A percentile compares a stretch with the other conserved stretches of the same genome.
Evolutionary conservation across 768 basidiomycete species (phyloP).

Genomic region (Lactarius akahatsu): DNA sequence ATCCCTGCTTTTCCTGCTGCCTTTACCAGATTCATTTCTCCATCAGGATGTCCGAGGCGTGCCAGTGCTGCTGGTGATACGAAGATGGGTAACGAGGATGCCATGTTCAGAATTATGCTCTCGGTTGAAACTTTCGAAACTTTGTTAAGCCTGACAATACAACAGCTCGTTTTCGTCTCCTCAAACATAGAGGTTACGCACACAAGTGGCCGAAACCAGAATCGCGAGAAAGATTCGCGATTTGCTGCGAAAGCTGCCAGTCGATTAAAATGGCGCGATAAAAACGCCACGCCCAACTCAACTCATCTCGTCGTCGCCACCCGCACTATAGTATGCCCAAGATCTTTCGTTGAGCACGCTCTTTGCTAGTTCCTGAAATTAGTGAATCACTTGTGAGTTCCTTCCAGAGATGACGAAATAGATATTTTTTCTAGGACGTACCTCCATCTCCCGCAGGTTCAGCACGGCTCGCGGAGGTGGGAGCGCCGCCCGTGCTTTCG

Average conservation of each 20-base stretch:
- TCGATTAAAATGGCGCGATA: slow-evolving; percentile 18
- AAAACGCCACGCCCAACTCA: background rate
- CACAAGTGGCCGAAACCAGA: slow-evolving; percentile 91
- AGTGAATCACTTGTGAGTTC: background rate
- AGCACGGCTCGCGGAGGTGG: slow-evolving; percentile 33
- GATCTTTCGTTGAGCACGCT: slow-evolving; percentile 33
- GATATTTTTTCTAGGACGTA: slow-evolving; percentile 2
- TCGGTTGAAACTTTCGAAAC: slow-evolving; percentile 31
- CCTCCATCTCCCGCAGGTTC: slow-evolving; percentile 36
- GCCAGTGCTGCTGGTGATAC: slow-evolving; percentile 44
- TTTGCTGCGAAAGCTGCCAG: slow-evolving; percentile 31
- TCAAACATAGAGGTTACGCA: slow-evolving; percentile 13
- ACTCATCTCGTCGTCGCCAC: slow-evolving; percentile 35
- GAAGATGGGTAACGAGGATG: slow-evolving; percentile 40
- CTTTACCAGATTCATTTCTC: slow-evolving; percentile 47
- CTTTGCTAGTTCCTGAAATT: slow-evolving; percentile 32
- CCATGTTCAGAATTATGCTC: slow-evolving; percentile 32
- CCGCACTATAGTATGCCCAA: slow-evolving; percentile 36
- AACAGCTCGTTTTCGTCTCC: background rate
- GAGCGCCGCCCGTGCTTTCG: slow-evolving; percentile 30
- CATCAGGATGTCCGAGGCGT: slow-evolving; percentile 48
- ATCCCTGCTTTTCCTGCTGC: slow-evolving; percentile 46
- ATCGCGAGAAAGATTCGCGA: slow-evolving; percentile 32
- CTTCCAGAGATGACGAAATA: background rate
- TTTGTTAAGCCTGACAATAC: slow-evolving; percentile 32